Conservation (phyloP, 2,329 filamentous ascomycete species). For the Stenocarpella maydis region DNA sequence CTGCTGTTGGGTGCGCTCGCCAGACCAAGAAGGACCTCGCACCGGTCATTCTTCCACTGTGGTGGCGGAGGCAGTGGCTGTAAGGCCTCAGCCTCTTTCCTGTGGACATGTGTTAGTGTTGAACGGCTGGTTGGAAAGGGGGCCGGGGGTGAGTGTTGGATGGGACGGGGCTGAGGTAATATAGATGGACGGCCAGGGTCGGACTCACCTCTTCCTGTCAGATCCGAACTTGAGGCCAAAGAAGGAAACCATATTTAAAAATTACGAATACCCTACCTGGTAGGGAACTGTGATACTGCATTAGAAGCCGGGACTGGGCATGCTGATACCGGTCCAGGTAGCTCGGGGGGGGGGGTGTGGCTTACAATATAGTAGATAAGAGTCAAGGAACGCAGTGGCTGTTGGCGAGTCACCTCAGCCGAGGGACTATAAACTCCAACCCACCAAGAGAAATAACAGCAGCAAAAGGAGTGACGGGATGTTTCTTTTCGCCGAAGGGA, state of each 20-base stretch:
- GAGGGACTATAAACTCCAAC: background rate
- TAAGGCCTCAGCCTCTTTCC: slow-evolving; percentile 21
- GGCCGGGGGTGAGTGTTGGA: background rate
- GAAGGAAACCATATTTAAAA: slow-evolving; percentile 62
- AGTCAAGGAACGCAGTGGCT: slow-evolving; percentile 1
- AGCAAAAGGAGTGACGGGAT: background rate
- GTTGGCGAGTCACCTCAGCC: slow-evolving; percentile 2
- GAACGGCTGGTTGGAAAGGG: background rate
- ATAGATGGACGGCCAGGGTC: background rate
- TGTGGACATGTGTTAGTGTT: slow-evolving; percentile 21
- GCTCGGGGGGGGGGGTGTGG: too few relatives aligned
- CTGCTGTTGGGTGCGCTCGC: slow-evolving; percentile 5
- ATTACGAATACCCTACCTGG: background rate
- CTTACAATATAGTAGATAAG: slow-evolving; percentile 24
- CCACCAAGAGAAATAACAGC: slow-evolving; percentile 7
- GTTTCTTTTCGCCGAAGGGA: background rate
- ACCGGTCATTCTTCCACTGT: slow-evolving; percentile 36
- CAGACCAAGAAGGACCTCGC: slow-evolving; percentile 26
- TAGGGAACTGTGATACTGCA: background rate
- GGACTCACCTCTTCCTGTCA: slow-evolving; percentile 65
- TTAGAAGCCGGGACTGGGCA: background rate
- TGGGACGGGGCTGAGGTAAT: background rate
- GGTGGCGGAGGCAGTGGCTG: slow-evolving; percentile 21
- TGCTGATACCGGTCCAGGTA: background rate
- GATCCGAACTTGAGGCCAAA: slow-evolving; percentile 65